A percentile compares a stretch with the other conserved stretches of the same genome.
phyloP scores from a whole-genome alignment of 768 basidiomycete genomes.

The Russula emetica region DNA sequence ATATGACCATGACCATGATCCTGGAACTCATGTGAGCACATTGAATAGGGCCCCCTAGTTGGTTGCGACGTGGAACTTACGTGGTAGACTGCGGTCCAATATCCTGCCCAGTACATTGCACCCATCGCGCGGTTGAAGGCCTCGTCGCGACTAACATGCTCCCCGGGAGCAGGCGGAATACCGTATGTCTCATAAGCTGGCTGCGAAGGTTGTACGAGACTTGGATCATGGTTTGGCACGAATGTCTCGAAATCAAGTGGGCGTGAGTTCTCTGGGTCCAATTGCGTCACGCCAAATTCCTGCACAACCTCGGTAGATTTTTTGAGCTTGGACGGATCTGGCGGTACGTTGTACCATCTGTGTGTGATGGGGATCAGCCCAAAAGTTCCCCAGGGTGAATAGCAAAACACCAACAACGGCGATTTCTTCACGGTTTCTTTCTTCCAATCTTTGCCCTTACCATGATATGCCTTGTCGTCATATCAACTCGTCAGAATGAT shows the following conservation, averaged over 20 bases:
- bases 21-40: constrained; percentile 3
- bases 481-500: constrained; percentile 6
- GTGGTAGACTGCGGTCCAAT: constrained; percentile 84
- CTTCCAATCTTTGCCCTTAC: constrained; percentile 70
- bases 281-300: not conserved
- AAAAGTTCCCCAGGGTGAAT: constrained; percentile 1
- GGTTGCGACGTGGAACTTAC: constrained; percentile 40
- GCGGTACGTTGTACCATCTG: constrained; percentile 78
- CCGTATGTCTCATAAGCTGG: constrained; percentile 24
- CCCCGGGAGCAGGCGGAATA: constrained; percentile 33
- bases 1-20: constrained; percentile 9
- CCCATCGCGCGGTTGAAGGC: constrained; percentile 69
- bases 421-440: constrained; percentile 64
- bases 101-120: constrained; percentile 85
- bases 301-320: constrained; percentile 13
- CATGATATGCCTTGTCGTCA: constrained; percentile 53
- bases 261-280: constrained; percentile 46
- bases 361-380: constrained; percentile 9
- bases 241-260: constrained; percentile 69
- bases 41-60: not conserved
- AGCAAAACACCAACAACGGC: constrained; percentile 51
- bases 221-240: constrained; percentile 64
- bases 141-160: constrained; percentile 59
- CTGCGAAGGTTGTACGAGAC: constrained; percentile 37
- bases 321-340: constrained; percentile 28